phyloP scores from a whole-genome alignment of 768 basidiomycete genomes.

The Lepiota subincarnata region DNA sequence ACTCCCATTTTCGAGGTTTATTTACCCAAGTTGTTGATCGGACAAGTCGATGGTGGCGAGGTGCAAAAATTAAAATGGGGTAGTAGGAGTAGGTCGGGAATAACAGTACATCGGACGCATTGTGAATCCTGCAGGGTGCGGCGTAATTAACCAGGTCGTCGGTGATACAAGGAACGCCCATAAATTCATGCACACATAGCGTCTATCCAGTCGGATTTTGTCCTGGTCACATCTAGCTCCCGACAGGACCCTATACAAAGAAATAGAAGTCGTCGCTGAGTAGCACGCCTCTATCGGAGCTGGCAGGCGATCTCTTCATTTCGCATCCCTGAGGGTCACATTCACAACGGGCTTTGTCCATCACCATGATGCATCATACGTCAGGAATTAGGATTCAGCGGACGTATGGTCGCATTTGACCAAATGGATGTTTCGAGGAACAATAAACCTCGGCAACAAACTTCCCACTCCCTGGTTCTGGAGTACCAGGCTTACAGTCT shows the following conservation, averaged over 20 bases:
- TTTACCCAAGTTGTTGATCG: no score
- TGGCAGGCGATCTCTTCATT: no score
- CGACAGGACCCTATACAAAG: neutral
- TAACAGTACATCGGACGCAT: neutral
- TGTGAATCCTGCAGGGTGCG: neutral
- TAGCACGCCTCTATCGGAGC: conserved; percentile 1
- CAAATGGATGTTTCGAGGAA: neutral
- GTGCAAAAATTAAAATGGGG: no score
- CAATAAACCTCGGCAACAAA: no score
- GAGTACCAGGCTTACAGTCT: neutral
- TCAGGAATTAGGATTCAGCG: neutral
- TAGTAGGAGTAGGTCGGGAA: no score
- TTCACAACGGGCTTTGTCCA: no score
- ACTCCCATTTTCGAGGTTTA: no score
- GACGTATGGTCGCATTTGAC: neutral
- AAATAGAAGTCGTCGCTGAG: no score
- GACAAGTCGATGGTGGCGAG: no score
- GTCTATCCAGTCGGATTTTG: neutral
- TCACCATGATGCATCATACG: neutral
- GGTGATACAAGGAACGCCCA: neutral
- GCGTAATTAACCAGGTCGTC: neutral
- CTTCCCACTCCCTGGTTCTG: neutral
- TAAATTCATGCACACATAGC: conserved; percentile 2
- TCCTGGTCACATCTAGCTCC: no score
- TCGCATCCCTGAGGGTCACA: no score